Evolutionary conservation across 352 stramenopile genomes (phyloP).

Genomic region (Phytophthora pini): DNA sequence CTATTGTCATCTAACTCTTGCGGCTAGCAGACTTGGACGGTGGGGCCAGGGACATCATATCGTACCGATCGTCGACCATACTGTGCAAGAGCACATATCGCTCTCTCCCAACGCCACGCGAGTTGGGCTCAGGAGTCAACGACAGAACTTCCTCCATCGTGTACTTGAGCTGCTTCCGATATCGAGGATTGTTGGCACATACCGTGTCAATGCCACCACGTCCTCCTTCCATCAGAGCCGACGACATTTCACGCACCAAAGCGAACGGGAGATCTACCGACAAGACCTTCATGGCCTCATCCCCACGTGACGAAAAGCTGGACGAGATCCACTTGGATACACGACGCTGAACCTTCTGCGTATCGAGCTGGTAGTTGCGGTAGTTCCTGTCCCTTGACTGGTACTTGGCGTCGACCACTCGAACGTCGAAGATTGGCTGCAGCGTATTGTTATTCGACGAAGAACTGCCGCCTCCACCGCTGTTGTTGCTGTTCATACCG

Average conservation of each 20-base stretch:
- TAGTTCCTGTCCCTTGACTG: conserved; percentile 56
- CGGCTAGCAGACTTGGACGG: conserved; percentile 44
- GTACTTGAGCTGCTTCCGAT: conserved; percentile 85
- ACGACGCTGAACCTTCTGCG: conserved; percentile 80
- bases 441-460: conserved; percentile 24
- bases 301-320: conserved; percentile 73
- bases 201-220: conserved; percentile 61
- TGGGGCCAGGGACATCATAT: conserved; percentile 82
- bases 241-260: conserved; percentile 84
- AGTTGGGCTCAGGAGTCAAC: conserved; percentile 50
- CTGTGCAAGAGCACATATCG: conserved; percentile 86
- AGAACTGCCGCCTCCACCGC: conserved; percentile 10
- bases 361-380: conserved; percentile 71
- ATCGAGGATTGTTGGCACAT: conserved; percentile 63
- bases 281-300: conserved; percentile 86
- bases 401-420: conserved; percentile 76
- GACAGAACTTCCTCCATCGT: conserved; percentile 78
- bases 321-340: conserved; percentile 89
- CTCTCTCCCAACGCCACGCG: conserved; percentile 55
- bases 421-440: conserved; percentile 81
- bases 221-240: conserved; percentile 79
- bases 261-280: conserved; percentile 84
- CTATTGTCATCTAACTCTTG: conserved; percentile 30
- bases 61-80: conserved; percentile 86
- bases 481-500: conserved; percentile 30